Evolutionary conservation across 148 eudicot genomes (phyloP).

Genomic region (Heliamphora exappendiculata): DNA sequence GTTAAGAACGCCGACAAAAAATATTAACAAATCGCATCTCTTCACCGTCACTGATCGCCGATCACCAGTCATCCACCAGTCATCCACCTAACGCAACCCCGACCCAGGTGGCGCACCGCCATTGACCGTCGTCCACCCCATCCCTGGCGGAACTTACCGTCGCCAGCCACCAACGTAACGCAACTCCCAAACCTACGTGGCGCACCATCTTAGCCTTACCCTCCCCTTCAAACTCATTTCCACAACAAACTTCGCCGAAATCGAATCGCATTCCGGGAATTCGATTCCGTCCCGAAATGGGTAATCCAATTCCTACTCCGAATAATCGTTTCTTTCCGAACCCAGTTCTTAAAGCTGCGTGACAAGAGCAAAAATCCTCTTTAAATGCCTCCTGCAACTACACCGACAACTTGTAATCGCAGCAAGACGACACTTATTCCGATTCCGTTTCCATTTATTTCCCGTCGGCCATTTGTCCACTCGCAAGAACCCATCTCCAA

Average conservation of each 20-base stretch:
- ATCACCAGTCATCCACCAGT: background rate
- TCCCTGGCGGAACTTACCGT: background rate
- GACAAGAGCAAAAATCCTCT: background rate
- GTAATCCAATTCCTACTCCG: background rate
- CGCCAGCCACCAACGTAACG: background rate
- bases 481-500: background rate
- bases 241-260: background rate
- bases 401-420: background rate
- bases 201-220: background rate
- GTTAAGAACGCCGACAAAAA: background rate
- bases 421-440: background rate
- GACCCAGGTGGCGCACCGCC: background rate
- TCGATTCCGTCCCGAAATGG: slow-evolving; percentile 10
- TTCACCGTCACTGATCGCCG: background rate
- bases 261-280: background rate
- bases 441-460: slow-evolving; percentile 7
- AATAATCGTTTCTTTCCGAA: background rate
- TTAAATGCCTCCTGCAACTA: background rate
- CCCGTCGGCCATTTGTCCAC: background rate
- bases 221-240: background rate
- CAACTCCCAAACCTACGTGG: background rate
- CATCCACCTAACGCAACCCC: background rate
- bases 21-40: no score
- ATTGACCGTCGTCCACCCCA: background rate
- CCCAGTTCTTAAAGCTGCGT: background rate